Conservation (phyloP, 352 stramenopile species). For the Phytophthora vignae region DNA sequence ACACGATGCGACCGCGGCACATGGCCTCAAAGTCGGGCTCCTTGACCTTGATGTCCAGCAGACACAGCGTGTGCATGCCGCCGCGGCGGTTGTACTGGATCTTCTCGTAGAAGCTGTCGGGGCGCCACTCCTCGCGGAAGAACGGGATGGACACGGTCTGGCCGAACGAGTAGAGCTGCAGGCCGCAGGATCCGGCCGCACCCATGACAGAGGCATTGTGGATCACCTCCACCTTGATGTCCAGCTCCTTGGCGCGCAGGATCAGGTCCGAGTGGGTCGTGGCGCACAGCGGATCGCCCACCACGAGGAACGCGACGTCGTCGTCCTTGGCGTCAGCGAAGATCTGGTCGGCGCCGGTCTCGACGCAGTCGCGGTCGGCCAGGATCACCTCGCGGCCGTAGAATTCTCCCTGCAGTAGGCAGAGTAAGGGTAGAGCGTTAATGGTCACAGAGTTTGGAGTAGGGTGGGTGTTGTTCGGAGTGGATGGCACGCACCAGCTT, state of each 20-base stretch:
- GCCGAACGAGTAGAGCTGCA: constrained; percentile 99
- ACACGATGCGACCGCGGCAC: constrained; percentile 92
- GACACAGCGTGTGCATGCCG: constrained; percentile 98
- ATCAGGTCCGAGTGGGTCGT: constrained; percentile 99
- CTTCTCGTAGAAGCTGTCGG: constrained; percentile 98
- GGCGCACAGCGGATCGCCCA: constrained; percentile 98
- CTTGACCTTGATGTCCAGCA: constrained; percentile 99
- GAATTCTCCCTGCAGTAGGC: constrained; percentile 81
- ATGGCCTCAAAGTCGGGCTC: constrained; percentile 99
- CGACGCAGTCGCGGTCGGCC: constrained; percentile 95
- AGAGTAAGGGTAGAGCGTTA: neutral
- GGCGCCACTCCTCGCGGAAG: constrained; percentile 96
- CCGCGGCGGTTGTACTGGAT: constrained; percentile 96
- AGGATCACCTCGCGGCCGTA: constrained; percentile 94
- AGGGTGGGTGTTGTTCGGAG: too few relatives aligned
- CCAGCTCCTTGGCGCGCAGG: constrained; percentile 93
- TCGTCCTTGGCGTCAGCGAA: constrained; percentile 91
- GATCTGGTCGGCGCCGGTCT: constrained; percentile 97
- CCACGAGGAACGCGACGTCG: constrained; percentile 97
- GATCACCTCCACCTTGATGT: constrained; percentile 96
- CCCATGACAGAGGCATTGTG: constrained; percentile 99
- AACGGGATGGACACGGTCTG: constrained; percentile 99
- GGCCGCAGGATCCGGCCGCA: constrained; percentile 93
- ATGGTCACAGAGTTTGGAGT: neutral
- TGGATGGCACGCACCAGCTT: constrained; percentile 67